Evolutionary conservation across 805 yeast species (phyloP).

Genomic region (Teunomyces atbi): DNA sequence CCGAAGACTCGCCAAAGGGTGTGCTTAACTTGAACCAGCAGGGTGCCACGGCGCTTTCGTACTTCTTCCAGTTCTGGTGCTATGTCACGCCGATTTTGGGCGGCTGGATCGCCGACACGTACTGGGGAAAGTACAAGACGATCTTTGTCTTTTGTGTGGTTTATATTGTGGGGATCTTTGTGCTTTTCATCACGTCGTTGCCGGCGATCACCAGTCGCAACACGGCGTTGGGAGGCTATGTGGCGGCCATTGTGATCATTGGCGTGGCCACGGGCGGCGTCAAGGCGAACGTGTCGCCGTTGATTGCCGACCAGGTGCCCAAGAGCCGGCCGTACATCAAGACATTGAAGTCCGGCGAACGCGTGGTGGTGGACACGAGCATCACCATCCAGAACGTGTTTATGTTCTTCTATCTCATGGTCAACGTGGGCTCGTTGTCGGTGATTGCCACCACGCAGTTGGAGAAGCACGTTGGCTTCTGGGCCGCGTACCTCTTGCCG

Average conservation of each 20-base stretch:
- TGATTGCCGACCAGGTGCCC: constrained; percentile 57
- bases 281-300: constrained; percentile 71
- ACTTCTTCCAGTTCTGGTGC: constrained; percentile 78
- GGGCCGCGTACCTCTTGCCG: constrained; percentile 77
- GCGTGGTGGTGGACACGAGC: constrained; percentile 54
- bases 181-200: constrained; percentile 66
- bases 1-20: constrained; percentile 42
- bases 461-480: constrained; percentile 62
- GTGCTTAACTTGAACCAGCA: constrained; percentile 57
- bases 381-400: constrained; percentile 70
- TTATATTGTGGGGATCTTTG: constrained; percentile 59
- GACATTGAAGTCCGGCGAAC: constrained; percentile 36
- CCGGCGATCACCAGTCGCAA: constrained; percentile 52
- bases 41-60: constrained; percentile 68
- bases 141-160: constrained; percentile 58
- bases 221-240: constrained; percentile 62
- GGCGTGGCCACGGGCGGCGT: constrained; percentile 82
- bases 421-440: constrained; percentile 70
- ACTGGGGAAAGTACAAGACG: constrained; percentile 67
- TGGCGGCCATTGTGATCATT: constrained; percentile 53
- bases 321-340: constrained; percentile 36
- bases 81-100: constrained; percentile 76
- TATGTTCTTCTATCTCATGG: constrained; percentile 71
- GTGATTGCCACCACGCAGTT: constrained; percentile 74
- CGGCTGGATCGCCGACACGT: constrained; percentile 72